A percentile compares a stretch with the other conserved stretches of the same genome.
These are phyloP conservation scores for Scutellaria baicalensis DNA, from an alignment of 257 asterid species.

Conservation along the genomic window DNA sequence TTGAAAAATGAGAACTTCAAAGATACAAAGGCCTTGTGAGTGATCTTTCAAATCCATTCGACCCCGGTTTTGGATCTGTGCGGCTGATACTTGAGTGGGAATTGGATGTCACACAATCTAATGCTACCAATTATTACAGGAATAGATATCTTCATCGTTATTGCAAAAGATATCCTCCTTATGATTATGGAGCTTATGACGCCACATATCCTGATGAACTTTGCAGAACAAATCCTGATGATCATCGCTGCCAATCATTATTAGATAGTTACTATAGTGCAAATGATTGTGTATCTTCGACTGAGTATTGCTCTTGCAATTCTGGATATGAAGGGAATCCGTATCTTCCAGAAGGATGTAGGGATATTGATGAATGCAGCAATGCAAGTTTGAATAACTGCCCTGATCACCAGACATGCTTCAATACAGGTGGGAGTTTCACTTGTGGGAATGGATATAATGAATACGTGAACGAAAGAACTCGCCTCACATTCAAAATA, in stretches of 20 bases:
- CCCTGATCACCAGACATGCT: not conserved
- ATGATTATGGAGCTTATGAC: not conserved
- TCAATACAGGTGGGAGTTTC: not conserved
- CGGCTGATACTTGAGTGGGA: constrained; percentile 33
- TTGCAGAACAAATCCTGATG: not conserved
- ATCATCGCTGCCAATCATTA: not conserved
- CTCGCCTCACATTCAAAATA: not conserved
- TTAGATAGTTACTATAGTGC: not conserved
- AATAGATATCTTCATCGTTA: too few species aligned
- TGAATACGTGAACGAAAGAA: too few species aligned
- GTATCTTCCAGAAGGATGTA: constrained; percentile 21
- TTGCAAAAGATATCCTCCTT: not conserved
- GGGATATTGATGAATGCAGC: constrained; percentile 8
- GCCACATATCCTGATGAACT: not conserved
- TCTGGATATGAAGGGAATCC: constrained; percentile 24
- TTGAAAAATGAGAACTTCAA: not conserved
- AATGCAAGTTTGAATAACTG: not conserved
- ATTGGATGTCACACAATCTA: not conserved
- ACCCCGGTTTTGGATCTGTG: constrained; percentile 6
- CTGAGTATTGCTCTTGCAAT: not conserved
- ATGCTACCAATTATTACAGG: not conserved
- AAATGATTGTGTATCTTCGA: not conserved
- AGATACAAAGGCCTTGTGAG: not conserved
- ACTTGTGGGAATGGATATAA: not conserved
- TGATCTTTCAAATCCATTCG: constrained; percentile 18